Evolutionary conservation across 345 rosid genomes (phyloP), one percentile per base, ranked within the genome.

Genomic region (Rhodamnia rubescens): DNA sequence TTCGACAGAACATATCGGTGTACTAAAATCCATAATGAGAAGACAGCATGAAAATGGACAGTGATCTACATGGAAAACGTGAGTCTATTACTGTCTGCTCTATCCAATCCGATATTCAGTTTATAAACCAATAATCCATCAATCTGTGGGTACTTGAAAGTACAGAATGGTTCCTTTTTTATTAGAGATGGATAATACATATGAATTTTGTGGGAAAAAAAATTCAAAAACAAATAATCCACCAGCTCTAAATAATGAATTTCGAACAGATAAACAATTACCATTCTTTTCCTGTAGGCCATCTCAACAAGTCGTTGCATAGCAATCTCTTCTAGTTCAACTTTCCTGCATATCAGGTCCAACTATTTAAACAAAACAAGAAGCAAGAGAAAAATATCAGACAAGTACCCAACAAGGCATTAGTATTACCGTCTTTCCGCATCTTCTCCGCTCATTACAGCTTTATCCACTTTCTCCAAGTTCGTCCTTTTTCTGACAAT

Each of bases 271-370:
- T 15, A 21, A 61, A 84, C 74, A 80, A 84, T 86, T 93, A 97
- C 99, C 99, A 94, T 81, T 90, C 93, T 87, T 91, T 92, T 96
- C 87, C 85, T 93, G 91, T 94, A 93, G 82, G 98, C 98, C 90
- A 92, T 92, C 91, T 96, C 95, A 82, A 95, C 89, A 87, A 95
- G 98, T 86, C 95, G 97, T 87, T 96, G 93, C 95, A 97, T 92
- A 52, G 98, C 99, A 74, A 89, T 88, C 61, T 91, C 89, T 90
- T 94, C 99, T 69, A 69, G 80, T 69, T 32, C 78, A 49, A 91
- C 57, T 61, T 90, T 93, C 92, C 99, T 97, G 95, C 92, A 92
- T 81, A 85, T 57, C 13, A 86, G 85, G 83, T 54, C 53, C 84
- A 53, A 58, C 81, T 83, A 89, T 36, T 74, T 87, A 51, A 88